Evolutionary conservation across 208 protist genomes (phyloP).

Genomic region (Naegleria fowleri): DNA sequence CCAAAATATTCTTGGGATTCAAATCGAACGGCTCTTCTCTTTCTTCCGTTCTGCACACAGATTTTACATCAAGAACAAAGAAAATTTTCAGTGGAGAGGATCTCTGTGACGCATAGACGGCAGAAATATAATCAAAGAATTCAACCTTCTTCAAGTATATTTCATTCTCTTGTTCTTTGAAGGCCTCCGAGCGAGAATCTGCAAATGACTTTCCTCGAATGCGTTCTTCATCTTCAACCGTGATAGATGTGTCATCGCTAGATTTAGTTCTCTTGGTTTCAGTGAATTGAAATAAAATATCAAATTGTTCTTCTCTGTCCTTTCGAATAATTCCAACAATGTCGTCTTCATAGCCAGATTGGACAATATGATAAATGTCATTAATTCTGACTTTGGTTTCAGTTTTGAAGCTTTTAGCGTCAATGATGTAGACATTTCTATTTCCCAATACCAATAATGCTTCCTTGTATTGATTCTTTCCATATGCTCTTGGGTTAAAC

Average conservation of each 20-base stretch:
- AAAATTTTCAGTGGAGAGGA: background rate
- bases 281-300: background rate
- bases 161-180: background rate
- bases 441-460: background rate
- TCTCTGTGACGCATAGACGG: background rate
- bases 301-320: background rate
- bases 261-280: background rate
- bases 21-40: background rate
- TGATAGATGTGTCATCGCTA: background rate
- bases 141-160: background rate
- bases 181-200: background rate
- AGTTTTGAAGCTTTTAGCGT: background rate
- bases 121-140: slow-evolving; percentile 1
- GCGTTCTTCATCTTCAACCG: background rate
- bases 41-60: background rate
- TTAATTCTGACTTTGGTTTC: background rate
- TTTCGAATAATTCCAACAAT: background rate
- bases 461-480: background rate
- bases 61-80: background rate
- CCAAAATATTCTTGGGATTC: background rate
- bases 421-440: background rate
- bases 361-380: background rate
- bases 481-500: background rate
- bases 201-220: background rate
- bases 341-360: background rate